Conservation (phyloP, 2,329 filamentous ascomycete genomes). For the Blastomyces gilchristii region DNA sequence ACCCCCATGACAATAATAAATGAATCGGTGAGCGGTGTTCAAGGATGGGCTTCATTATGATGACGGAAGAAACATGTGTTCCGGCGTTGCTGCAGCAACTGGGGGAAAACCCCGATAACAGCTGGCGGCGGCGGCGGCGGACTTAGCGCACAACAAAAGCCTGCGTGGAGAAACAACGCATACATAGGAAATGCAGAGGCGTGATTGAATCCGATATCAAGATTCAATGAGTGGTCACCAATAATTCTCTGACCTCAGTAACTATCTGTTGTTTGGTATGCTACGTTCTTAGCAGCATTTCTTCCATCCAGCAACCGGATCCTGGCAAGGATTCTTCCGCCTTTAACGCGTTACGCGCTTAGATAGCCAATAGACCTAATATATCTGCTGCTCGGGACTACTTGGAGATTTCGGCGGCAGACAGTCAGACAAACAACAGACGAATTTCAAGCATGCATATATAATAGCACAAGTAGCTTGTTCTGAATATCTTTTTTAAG, state of each 20-base stretch:
- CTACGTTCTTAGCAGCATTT: too few species aligned
- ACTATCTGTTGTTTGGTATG: too few species aligned
- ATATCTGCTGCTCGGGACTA: too few species aligned
- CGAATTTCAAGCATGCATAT: too few species aligned
- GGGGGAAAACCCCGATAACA: not conserved
- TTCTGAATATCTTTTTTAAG: too few species aligned
- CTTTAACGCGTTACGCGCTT: not conserved
- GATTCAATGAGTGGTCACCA: not conserved
- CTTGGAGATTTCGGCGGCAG: too few species aligned
- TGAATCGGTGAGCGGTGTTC: not conserved
- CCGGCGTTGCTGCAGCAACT: conserved; percentile 3
- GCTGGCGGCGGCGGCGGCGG: not conserved
- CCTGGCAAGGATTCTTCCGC: too few species aligned
- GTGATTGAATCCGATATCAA: not conserved
- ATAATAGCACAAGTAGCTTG: not conserved
- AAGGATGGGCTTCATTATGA: not conserved
- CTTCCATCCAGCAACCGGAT: too few species aligned
- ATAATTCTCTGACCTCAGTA: too few species aligned
- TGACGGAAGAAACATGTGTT: conserved; percentile 1
- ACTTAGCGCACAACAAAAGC: too few species aligned
- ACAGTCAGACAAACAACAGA: too few species aligned
- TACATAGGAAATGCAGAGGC: not conserved
- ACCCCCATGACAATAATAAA: not conserved
- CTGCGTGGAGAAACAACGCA: too few species aligned
- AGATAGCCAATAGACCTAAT: not conserved